A percentile compares a stretch with the other conserved stretches of the same genome.
Evolutionary conservation across 371 early-diverging fungal genomes (phyloP).

Genomic region (Syncephalastrum contaminatum): DNA sequence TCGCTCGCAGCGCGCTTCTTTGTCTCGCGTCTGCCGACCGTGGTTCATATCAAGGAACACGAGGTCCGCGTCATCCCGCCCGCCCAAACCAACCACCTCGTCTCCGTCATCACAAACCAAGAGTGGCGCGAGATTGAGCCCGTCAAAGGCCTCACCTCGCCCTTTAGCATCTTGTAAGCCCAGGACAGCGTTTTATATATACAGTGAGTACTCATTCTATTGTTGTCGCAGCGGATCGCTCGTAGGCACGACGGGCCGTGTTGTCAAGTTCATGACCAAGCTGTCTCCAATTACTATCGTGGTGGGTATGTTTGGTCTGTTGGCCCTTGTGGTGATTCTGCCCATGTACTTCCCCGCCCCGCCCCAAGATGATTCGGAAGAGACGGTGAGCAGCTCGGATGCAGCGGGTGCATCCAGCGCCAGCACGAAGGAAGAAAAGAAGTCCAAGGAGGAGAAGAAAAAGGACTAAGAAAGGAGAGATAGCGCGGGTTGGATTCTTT

Average conservation of each 20-base stretch:
- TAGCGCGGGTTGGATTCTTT: too few relatives aligned
- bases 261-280: constrained; percentile 30
- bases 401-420: neutral
- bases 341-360: constrained; percentile 12
- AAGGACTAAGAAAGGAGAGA: too few relatives aligned
- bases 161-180: constrained; percentile 45
- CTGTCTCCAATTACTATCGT: constrained; percentile 33
- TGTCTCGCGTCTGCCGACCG: constrained; percentile 42
- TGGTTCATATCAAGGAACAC: constrained; percentile 42
- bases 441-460: too few relatives aligned
- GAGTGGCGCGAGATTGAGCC: constrained; percentile 34
- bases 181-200: too few relatives aligned
- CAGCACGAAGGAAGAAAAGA: neutral
- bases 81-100: constrained; percentile 17
- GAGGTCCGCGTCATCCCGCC: constrained; percentile 27
- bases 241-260: constrained; percentile 27
- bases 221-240: constrained; percentile 24
- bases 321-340: constrained; percentile 13
- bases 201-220: neutral
- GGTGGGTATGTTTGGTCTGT: constrained; percentile 9
- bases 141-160: constrained; percentile 29
- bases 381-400: neutral
- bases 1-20: constrained; percentile 47
- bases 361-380: neutral
- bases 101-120: constrained; percentile 24